Conservation (phyloP, 768 basidiomycete species). For the Amylocystis lapponica region DNA sequence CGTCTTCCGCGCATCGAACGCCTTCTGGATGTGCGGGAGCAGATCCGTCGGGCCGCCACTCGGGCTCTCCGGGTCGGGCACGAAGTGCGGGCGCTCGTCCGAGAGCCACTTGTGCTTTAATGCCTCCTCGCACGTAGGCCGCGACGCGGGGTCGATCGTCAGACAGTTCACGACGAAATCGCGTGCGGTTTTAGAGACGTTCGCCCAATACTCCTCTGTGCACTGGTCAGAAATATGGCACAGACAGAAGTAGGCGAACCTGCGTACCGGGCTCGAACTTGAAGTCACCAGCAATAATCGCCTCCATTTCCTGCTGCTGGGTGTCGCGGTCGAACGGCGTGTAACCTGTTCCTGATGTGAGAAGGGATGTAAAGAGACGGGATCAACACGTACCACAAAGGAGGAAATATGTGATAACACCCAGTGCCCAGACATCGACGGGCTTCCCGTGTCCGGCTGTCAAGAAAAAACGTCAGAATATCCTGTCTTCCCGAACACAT, state of each 20-base stretch:
- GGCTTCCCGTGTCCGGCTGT: slow-evolving; percentile 89
- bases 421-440: slow-evolving; percentile 97
- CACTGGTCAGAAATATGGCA: slow-evolving; percentile 10
- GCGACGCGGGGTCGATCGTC: slow-evolving; percentile 70
- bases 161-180: slow-evolving; percentile 80
- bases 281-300: slow-evolving; percentile 90
- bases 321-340: slow-evolving; percentile 96
- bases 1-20: slow-evolving; percentile 82
- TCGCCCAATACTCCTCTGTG: slow-evolving; percentile 76
- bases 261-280: slow-evolving; percentile 69
- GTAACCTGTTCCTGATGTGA: slow-evolving; percentile 49
- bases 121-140: slow-evolving; percentile 75
- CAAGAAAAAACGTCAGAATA: not conserved
- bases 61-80: slow-evolving; percentile 50
- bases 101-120: slow-evolving; percentile 82
- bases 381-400: slow-evolving; percentile 47
- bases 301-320: slow-evolving; percentile 87
- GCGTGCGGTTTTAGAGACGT: slow-evolving; percentile 77
- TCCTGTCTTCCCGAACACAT: not conserved
- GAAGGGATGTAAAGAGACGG: not conserved
- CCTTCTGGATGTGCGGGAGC: slow-evolving; percentile 83
- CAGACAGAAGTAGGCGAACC: not conserved
- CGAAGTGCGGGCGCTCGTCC: slow-evolving; percentile 62
- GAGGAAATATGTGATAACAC: slow-evolving; percentile 96
- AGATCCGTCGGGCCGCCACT: slow-evolving; percentile 68